Conservation (phyloP, 768 basidiomycete genomes). For the Rubroboletus pulcherrimus region DNA sequence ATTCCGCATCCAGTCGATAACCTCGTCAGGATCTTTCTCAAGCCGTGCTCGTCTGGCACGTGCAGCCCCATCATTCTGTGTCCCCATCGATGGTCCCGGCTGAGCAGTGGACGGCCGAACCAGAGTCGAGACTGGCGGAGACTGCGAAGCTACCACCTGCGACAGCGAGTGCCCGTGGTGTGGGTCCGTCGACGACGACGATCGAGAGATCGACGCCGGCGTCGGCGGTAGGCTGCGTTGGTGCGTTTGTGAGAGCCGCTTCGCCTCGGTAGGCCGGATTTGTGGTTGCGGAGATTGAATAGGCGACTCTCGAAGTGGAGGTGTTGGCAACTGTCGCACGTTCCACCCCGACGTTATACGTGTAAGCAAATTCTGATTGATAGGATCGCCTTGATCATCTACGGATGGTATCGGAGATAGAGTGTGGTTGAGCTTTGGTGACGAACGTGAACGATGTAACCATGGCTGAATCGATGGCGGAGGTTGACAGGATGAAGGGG, state of each 20-base stretch:
- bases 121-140: background rate
- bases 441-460: slow-evolving; percentile 35
- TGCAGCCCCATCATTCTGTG: slow-evolving; percentile 7
- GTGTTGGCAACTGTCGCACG: slow-evolving; percentile 34
- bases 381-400: slow-evolving; percentile 20
- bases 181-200: slow-evolving; percentile 13
- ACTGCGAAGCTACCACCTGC: slow-evolving; percentile 7
- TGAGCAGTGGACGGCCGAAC: slow-evolving; percentile 15
- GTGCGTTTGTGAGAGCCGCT: slow-evolving; percentile 24
- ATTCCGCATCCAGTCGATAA: slow-evolving; percentile 29
- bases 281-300: slow-evolving; percentile 16
- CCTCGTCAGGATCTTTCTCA: slow-evolving; percentile 27
- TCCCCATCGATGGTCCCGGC: slow-evolving; percentile 11
- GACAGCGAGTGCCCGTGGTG: slow-evolving; percentile 23
- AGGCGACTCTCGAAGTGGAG: slow-evolving; percentile 22
- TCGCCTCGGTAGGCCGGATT: slow-evolving; percentile 10
- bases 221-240: slow-evolving; percentile 43
- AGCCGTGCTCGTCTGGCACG: slow-evolving; percentile 17
- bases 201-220: slow-evolving; percentile 24
- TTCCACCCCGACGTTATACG: slow-evolving; percentile 21
- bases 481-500: slow-evolving; percentile 31
- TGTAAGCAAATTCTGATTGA: slow-evolving; percentile 6
- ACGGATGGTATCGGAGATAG: slow-evolving; percentile 8
- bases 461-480: slow-evolving; percentile 28
- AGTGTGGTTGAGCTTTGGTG: slow-evolving; percentile 31